A percentile compares a stretch with the other conserved stretches of the same genome.
These are phyloP conservation scores for Jaminaea rosea DNA, from an alignment of 1,284 basidiomycete species.

Conservation along the genomic window DNA sequence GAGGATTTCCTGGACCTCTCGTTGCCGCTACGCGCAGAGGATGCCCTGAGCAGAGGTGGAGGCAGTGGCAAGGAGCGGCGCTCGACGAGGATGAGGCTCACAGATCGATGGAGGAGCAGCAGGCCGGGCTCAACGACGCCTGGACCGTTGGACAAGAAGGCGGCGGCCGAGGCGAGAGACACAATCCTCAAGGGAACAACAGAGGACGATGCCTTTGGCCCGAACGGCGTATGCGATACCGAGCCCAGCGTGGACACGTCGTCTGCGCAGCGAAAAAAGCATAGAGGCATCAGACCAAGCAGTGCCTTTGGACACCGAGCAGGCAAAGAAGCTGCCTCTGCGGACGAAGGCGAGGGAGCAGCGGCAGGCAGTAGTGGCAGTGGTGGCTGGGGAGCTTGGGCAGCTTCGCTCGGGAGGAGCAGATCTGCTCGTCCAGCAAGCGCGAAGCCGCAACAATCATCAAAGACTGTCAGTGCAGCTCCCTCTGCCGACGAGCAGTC, in stretches of 20 bases:
- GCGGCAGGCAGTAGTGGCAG: not conserved
- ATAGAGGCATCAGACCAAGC: too few relatives aligned
- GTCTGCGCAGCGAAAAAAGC: too few relatives aligned
- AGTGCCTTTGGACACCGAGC: too few relatives aligned
- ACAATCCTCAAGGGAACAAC: not conserved
- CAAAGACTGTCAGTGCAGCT: too few relatives aligned
- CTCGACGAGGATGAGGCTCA: conserved; percentile 2
- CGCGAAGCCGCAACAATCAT: not conserved
- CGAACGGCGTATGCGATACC: not conserved
- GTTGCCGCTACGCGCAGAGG: conserved; percentile 6
- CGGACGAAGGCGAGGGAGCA: not conserved
- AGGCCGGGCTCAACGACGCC: not conserved
- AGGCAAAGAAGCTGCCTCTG: not conserved
- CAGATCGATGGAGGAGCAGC: conserved; percentile 5
- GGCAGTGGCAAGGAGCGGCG: conserved; percentile 3
- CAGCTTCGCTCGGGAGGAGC: not conserved
- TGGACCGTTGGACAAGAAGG: not conserved
- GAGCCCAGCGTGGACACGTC: not conserved
- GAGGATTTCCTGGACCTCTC: conserved; percentile 83
- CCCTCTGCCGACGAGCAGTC: not conserved
- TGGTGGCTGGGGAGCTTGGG: not conserved
- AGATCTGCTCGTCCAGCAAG: not conserved
- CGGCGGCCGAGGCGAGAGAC: not conserved
- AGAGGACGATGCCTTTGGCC: not conserved
- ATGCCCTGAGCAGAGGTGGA: not conserved